These are phyloP conservation scores for Epichloe sibirici DNA, from an alignment of 2,329 filamentous ascomycete species.

Conservation along the genomic window DNA sequence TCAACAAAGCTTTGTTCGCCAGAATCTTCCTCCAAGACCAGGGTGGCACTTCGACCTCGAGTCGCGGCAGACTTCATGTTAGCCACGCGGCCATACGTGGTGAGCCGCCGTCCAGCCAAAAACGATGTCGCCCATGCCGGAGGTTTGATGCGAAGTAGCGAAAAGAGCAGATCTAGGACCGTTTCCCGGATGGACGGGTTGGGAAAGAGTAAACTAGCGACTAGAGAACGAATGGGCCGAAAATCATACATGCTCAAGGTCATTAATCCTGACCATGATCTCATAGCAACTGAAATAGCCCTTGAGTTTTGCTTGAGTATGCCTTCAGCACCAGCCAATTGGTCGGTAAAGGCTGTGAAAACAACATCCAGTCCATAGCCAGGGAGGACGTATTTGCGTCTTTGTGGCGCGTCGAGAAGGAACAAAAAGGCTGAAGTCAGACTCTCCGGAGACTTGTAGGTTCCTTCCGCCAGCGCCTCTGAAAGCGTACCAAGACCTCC, in stretches of 20 bases:
- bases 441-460: slow-evolving; percentile 85
- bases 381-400: slow-evolving; percentile 70
- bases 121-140: slow-evolving; percentile 91
- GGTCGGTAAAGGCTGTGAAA: slow-evolving; percentile 89
- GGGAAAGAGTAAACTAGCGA: slow-evolving; percentile 49
- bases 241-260: slow-evolving; percentile 81
- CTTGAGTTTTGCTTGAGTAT: slow-evolving; percentile 76
- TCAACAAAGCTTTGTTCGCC: slow-evolving; percentile 78
- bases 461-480: slow-evolving; percentile 83
- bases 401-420: slow-evolving; percentile 71
- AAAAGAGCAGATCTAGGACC: slow-evolving; percentile 77
- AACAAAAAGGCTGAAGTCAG: slow-evolving; percentile 80
- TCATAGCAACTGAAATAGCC: slow-evolving; percentile 82
- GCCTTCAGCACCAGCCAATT: slow-evolving; percentile 45
- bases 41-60: slow-evolving; percentile 35
- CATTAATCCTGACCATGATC: slow-evolving; percentile 89
- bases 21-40: slow-evolving; percentile 51
- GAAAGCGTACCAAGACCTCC: slow-evolving; percentile 79
- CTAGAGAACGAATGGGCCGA: slow-evolving; percentile 67
- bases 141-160: slow-evolving; percentile 73
- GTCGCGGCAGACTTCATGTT: slow-evolving; percentile 56
- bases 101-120: slow-evolving; percentile 79
- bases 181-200: slow-evolving; percentile 53
- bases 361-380: slow-evolving; percentile 82
- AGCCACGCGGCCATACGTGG: slow-evolving; percentile 90